A percentile compares a stretch with the other conserved stretches of the same genome.
Conservation (phyloP, 2,329 filamentous ascomycete genomes). For the Sporothrix brunneoviolacea region DNA sequence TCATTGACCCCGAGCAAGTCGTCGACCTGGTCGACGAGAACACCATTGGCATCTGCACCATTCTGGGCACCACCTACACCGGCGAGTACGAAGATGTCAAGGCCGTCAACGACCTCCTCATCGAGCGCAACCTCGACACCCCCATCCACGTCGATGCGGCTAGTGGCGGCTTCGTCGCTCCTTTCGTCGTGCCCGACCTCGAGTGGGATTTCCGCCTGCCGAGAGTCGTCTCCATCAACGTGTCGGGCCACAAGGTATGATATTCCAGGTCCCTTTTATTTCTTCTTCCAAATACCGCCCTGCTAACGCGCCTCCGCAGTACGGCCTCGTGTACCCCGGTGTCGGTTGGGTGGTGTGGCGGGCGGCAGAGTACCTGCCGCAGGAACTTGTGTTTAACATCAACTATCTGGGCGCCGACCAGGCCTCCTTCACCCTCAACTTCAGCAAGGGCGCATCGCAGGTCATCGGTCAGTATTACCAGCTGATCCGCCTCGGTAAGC, state of each 20-base stretch:
- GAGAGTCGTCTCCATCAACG: constrained; percentile 88
- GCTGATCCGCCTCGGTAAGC: constrained; percentile 87
- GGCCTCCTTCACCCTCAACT: constrained; percentile 93
- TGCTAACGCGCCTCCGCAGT: constrained; percentile 22
- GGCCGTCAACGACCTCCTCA: constrained; percentile 78
- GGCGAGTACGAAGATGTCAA: constrained; percentile 95
- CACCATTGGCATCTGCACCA: constrained; percentile 85
- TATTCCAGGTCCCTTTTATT: too few relatives aligned
- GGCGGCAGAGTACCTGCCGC: constrained; percentile 70
- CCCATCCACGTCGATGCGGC: constrained; percentile 94
- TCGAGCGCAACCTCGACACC: constrained; percentile 66
- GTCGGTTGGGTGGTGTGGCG: constrained; percentile 94
- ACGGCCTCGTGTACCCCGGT: constrained; percentile 71
- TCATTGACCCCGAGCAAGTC: constrained; percentile 57
- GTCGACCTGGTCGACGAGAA: constrained; percentile 59
- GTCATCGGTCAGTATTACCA: constrained; percentile 98
- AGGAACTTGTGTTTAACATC: constrained; percentile 97
- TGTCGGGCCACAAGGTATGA: constrained; percentile 74
- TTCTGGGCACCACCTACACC: constrained; percentile 89
- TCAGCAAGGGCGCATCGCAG: constrained; percentile 89
- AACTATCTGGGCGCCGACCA: constrained; percentile 97
- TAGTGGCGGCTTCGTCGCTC: constrained; percentile 85
- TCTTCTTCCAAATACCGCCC: background rate
- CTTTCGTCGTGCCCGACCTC: constrained; percentile 77
- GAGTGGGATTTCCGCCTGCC: constrained; percentile 89